phyloP scores from a whole-genome alignment of 2,329 filamentous ascomycete genomes.

The Diaporthe destruens region DNA sequence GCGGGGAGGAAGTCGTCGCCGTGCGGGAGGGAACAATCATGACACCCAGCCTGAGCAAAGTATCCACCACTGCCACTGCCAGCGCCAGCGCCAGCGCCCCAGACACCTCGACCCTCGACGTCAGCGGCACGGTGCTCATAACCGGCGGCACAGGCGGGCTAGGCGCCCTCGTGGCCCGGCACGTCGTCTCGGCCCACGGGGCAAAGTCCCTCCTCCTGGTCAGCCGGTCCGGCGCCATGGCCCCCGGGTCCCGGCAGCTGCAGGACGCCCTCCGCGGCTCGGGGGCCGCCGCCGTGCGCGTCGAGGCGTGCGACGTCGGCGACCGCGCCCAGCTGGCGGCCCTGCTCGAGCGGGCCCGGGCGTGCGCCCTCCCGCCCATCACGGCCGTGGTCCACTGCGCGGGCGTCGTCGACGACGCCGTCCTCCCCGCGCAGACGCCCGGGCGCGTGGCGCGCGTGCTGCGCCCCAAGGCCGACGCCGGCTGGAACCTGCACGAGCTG shows the following conservation, averaged over 20 bases:
- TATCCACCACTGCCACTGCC: fast-evolving
- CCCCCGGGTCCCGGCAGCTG: not conserved
- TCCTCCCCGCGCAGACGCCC: not conserved
- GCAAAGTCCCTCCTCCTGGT: not conserved
- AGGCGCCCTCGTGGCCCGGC: not conserved
- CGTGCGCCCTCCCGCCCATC: not conserved
- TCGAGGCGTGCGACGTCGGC: conserved; percentile 1
- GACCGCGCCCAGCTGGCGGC: not conserved
- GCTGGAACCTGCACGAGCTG: conserved; percentile 10
- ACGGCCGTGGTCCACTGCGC: not conserved
- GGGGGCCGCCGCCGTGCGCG: not conserved
- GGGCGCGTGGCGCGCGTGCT: conserved; percentile 2
- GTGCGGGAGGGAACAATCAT: not conserved
- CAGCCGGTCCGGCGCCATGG: not conserved
- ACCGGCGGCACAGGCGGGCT: conserved; percentile 12
- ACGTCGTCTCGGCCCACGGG: not conserved
- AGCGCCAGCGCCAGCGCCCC: too few species aligned
- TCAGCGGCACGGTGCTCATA: not conserved
- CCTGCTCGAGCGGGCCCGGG: not conserved
- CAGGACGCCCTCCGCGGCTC: not conserved
- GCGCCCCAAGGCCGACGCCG: not conserved
- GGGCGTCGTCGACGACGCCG: not conserved
- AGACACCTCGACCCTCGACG: not conserved
- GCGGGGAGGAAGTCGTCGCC: not conserved
- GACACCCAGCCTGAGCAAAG: not conserved